phyloP scores from a whole-genome alignment of 78 protist genomes.

The Dictyostelium intermedium region DNA sequence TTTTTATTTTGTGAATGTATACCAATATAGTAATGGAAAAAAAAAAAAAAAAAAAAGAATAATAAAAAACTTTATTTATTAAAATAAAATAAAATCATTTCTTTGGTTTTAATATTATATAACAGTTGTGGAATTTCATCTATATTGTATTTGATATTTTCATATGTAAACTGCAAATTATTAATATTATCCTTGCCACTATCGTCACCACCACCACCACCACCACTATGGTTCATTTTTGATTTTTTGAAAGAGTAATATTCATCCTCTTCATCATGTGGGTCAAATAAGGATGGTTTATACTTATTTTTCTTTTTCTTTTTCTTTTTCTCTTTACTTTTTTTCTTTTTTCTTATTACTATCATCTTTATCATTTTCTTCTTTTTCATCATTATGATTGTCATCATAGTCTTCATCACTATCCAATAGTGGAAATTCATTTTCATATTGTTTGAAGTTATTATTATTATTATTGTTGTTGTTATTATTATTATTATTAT shows the following conservation, averaged over 20 bases:
- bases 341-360: neutral
- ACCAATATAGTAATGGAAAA: too few relatives aligned
- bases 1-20: too few relatives aligned
- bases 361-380: neutral
- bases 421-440: neutral
- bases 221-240: neutral
- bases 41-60: too few relatives aligned
- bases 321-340: neutral
- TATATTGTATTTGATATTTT: neutral
- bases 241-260: neutral
- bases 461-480: neutral
- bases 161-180: neutral
- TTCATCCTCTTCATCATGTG: neutral
- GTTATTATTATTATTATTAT: neutral
- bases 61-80: neutral
- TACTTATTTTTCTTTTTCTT: neutral
- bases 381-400: neutral
- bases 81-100: neutral
- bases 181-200: neutral
- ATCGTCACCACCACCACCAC: neutral
- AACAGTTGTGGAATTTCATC: neutral
- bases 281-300: neutral
- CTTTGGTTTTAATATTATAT: neutral
- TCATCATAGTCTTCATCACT: neutral
- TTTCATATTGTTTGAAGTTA: neutral